Evolutionary conservation across 768 basidiomycete species (phyloP), one percentile per base, ranked within the genome.

Genomic region (Lactifluus echinatus): DNA sequence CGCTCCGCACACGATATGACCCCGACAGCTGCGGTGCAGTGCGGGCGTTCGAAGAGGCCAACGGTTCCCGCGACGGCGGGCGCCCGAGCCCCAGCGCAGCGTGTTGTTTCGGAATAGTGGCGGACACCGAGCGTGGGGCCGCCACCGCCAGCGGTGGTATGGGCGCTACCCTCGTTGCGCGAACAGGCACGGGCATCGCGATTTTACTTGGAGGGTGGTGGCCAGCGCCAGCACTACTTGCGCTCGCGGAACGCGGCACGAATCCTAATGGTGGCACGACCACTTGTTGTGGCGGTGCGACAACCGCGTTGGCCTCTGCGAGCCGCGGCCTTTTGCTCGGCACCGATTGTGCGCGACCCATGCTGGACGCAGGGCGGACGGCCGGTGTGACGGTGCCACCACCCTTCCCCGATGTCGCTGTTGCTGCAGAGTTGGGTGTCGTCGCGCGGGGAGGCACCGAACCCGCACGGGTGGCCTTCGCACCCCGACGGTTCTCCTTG

Each of bases 371-470:
- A 3, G 80, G 72, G 29, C 84, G 77, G 24, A 86, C 76, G 3
- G 83, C 83, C 2, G 87, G 83, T 7, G 85, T 87, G 34, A 84
- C 78, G 2, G 71, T n/a, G n/a, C n/a, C n/a, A n/a, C n/a, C 71
- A 1, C 78, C 77, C n/a, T 64, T 71, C 10, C 59, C 57, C 53
- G 23, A 53, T 47, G n/a, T n/a, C n/a, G n/a, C n/a, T n/a, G n/a
- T n/a, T n/a, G n/a, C n/a, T n/a, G 72, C 17, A 67, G 31, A 65
- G 53, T 57, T 66, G 73, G 83, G 83, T 3, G 84, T 85, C 11
- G 79, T 84, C 7, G 82, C 74, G 3, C 83, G 80, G 2, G 81
- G 74, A 6, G 84, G 82, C 10, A 83, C 80, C 17, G 81, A 81
- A 6, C 79, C 82, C 23, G 80, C 75, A 48, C 83, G 66, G 12